Conservation (phyloP, 768 basidiomycete genomes). For the Fibroporia radiculosa region DNA sequence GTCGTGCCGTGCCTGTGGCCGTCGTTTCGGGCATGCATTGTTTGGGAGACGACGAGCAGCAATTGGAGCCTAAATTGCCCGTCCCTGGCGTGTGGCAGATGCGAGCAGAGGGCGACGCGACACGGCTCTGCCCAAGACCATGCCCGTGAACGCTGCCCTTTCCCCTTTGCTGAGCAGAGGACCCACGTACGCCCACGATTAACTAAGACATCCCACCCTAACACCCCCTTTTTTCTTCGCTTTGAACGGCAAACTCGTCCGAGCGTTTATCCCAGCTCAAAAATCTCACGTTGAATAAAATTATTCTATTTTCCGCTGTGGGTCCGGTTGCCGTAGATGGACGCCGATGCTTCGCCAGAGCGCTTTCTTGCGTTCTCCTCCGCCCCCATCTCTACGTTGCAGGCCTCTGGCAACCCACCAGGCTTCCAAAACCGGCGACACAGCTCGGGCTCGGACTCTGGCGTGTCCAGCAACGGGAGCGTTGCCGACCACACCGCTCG, state of each 20-base stretch:
- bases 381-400: constrained; percentile 8
- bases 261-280: background rate
- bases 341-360: constrained; percentile 13
- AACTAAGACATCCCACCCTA: constrained; percentile 3
- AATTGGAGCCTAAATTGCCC: no score
- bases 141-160: background rate
- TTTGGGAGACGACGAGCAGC: no score
- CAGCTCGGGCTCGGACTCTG: constrained; percentile 13
- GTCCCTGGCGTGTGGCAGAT: no score
- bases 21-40: no score
- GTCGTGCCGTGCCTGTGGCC: no score
- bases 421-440: constrained; percentile 6
- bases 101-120: no score
- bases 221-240: constrained; percentile 6
- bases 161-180: background rate
- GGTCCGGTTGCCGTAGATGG: constrained; percentile 17
- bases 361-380: constrained; percentile 14
- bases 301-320: constrained; percentile 14
- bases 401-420: constrained; percentile 7
- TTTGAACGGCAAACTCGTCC: constrained; percentile 8
- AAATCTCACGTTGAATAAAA: constrained; percentile 15
- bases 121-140: no score
- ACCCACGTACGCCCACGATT: constrained; percentile 11
- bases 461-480: constrained; percentile 10
- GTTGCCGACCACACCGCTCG: constrained; percentile 6